A percentile compares a stretch with the other conserved stretches of the same genome.
These are phyloP conservation scores for Candida corydali DNA, from an alignment of 805 yeast genomes.

Conservation along the genomic window DNA sequence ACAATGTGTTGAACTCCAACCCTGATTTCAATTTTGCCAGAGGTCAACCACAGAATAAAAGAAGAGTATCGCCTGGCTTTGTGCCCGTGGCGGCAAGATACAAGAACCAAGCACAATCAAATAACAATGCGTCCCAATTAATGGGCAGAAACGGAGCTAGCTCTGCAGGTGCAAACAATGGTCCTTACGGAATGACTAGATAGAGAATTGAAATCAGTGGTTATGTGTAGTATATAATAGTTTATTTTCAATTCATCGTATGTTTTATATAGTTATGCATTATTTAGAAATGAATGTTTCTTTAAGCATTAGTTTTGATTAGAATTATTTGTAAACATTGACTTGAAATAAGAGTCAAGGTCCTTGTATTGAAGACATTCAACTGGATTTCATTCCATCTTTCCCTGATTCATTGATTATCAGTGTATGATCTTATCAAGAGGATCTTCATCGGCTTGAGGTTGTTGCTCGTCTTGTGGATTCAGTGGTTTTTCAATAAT, in stretches of 20 bases:
- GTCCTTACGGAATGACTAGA: constrained; percentile 19
- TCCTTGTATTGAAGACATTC: too few relatives aligned
- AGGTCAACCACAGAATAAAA: constrained; percentile 22
- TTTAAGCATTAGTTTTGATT: too few relatives aligned
- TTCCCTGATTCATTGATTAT: too few relatives aligned
- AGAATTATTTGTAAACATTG: background rate
- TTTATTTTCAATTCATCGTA: constrained; percentile 2
- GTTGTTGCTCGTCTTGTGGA: background rate
- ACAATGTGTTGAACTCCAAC: constrained; percentile 33
- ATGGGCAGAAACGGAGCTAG: constrained; percentile 8
- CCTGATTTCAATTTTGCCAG: constrained; percentile 31
- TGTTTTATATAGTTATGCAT: constrained; percentile 1
- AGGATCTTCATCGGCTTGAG: background rate
- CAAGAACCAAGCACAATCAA: background rate
- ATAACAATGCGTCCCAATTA: constrained; percentile 3
- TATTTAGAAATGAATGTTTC: too few relatives aligned
- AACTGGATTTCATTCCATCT: too few relatives aligned
- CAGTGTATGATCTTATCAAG: background rate
- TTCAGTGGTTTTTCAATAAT: constrained; percentile 25
- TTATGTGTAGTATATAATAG: constrained; percentile 29
- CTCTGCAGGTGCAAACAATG: constrained; percentile 9
- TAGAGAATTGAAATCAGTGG: background rate
- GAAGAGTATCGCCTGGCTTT: constrained; percentile 19
- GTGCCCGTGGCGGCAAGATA: constrained; percentile 19
- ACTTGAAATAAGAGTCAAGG: too few relatives aligned